Conservation (phyloP, 2,329 filamentous ascomycete species). For the Neonectria magnoliae region DNA sequence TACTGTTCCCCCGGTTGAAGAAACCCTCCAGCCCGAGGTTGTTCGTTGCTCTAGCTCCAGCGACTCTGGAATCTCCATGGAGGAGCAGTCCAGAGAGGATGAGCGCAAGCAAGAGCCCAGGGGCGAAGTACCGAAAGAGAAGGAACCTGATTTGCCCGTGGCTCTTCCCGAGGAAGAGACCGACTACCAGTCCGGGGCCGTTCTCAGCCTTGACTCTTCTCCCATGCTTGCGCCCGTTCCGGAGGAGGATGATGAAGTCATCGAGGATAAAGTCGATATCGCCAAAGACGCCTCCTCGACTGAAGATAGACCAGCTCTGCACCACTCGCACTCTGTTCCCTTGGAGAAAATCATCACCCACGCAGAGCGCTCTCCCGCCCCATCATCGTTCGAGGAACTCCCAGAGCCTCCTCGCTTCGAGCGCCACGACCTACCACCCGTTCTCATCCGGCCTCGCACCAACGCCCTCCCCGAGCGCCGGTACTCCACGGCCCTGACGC, state of each 20-base stretch:
- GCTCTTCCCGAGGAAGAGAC: constrained; percentile 17
- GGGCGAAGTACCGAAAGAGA: constrained; percentile 4
- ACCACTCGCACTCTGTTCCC: constrained; percentile 29
- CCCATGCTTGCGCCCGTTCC: constrained; percentile 35
- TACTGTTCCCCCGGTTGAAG: not conserved
- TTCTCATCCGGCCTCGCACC: constrained; percentile 31
- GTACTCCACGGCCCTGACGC: constrained; percentile 40
- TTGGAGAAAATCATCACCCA: constrained; percentile 28
- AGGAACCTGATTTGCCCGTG: not conserved
- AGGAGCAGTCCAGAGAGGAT: constrained; percentile 31
- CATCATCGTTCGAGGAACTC: constrained; percentile 25
- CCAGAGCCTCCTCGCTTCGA: constrained; percentile 28
- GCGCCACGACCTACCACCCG: constrained; percentile 22
- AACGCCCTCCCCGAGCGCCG: constrained; percentile 38
- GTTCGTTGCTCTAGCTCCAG: constrained; percentile 24
- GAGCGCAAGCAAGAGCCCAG: constrained; percentile 10
- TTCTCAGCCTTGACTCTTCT: constrained; percentile 14
- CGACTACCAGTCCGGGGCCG: constrained; percentile 8
- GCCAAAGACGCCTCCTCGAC: constrained; percentile 1
- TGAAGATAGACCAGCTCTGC: constrained; percentile 23
- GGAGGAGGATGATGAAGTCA: constrained; percentile 28
- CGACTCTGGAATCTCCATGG: constrained; percentile 38
- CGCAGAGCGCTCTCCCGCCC: constrained; percentile 25
- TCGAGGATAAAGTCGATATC: constrained; percentile 20
- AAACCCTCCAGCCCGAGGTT: not conserved